Base-by-base conservation (phyloP, 2,329 filamentous ascomycete species). In the Elsinoe arachidis region DNA sequence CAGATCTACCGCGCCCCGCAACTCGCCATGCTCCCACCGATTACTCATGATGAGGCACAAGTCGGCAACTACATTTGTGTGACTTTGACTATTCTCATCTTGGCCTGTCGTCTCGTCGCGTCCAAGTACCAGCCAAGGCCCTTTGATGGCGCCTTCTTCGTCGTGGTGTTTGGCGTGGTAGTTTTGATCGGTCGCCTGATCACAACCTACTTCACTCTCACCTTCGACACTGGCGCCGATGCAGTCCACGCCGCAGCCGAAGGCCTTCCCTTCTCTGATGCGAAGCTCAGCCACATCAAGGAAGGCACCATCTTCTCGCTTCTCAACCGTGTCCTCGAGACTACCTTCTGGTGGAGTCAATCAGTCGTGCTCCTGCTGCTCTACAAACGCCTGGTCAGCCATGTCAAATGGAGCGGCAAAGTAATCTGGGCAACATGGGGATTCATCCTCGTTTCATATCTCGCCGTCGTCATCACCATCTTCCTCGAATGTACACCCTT, bases 271-370 rank as follows among this genome's bases (percentile, higher is more conserved):
- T 46, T 49, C 39, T 15, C 12, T 10, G 43, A 11, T 5, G 54
- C 5, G 9, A 34, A 56, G 54, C 41, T 56, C 12, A 9, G 15
- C 14, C 30, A 34, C 15, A 37, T 49, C 15, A 37, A 49, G 19
- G 30, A 34, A 11, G 54, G 54, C 6, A 56, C 54, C n/a, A 26
- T 47, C 23, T 37, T 46, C 39, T 56, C 54, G 2, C 23, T 56
- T 21, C 3, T 37, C 54, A 56, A 46, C 15, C 54, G 54, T 19
- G 54, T 49, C 17, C 41, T 56, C 14, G 54, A 56, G 43, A 56
- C 54, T 1, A 47, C 54, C n/a, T 56, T 56, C 41, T 56, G 54
- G 54, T 56, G 54, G 54, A 38, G 21, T 11, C 54, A 56, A 17
- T 46, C 39, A 2, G 21, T 37, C 17, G 38, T 56, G 30, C 39